Percentiles rank a stretch among this genome's conserved stretches.
Evolutionary conservation across 225 moss, liverwort and hornwort genomes (phyloP).

Genomic region (Rhytidiadelphus loreus): DNA sequence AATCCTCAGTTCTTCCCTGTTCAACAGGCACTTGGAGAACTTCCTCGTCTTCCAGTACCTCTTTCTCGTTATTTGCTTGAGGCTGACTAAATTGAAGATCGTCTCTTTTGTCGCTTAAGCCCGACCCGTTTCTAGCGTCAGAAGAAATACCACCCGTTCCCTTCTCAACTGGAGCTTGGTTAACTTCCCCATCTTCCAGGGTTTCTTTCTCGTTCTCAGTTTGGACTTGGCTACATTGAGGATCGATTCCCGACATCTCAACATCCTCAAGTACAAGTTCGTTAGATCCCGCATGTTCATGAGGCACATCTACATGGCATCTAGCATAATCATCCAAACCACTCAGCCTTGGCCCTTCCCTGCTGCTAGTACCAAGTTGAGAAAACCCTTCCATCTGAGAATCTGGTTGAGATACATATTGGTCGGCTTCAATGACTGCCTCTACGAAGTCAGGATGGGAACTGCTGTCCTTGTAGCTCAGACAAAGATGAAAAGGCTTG

Average conservation of each 20-base stretch:
- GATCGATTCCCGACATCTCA: neutral
- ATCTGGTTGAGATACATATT: slow-evolving; percentile 3
- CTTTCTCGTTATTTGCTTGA: neutral
- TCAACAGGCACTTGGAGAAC: neutral
- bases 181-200: slow-evolving; percentile 8
- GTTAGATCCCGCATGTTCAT: slow-evolving; percentile 25
- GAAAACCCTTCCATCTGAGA: neutral
- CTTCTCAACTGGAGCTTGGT: slow-evolving; percentile 5
- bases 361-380: neutral
- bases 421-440: slow-evolving; percentile 24
- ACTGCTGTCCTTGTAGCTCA: slow-evolving; percentile 17
- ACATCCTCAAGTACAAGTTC: slow-evolving; percentile 18
- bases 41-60: neutral
- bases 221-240: slow-evolving; percentile 1
- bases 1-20: neutral
- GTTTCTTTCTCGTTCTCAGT: slow-evolving; percentile 7
- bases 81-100: slow-evolving; percentile 3
- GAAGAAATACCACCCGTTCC: neutral
- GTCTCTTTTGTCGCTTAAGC: neutral
- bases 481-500: slow-evolving; percentile 21
- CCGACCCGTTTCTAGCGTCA: neutral
- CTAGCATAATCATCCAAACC: neutral
- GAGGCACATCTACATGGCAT: neutral
- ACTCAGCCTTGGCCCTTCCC: neutral
- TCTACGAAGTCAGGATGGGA: slow-evolving; percentile 21